A percentile compares a stretch with the other conserved stretches of the same genome.
Evolutionary conservation across 805 yeast genomes (phyloP).

Genomic region (Saturnispora saitoi): DNA sequence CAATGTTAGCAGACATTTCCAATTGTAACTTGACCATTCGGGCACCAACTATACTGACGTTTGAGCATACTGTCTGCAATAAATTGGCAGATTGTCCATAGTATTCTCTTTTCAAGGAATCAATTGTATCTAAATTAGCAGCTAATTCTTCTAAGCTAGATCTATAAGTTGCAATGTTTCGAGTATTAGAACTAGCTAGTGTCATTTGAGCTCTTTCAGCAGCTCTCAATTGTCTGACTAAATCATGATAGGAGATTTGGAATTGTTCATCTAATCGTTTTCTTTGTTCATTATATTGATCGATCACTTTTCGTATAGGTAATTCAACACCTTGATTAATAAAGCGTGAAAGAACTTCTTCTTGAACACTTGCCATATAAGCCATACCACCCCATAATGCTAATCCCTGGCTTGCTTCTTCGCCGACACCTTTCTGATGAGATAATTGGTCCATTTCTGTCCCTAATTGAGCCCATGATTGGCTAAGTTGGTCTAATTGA

Average conservation of each 20-base stretch:
- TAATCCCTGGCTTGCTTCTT: conserved; percentile 48
- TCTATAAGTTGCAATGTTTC: conserved; percentile 63
- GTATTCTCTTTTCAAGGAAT: conserved; percentile 64
- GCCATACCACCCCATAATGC: conserved; percentile 71
- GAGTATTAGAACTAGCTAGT: conserved; percentile 48
- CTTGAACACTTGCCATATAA: conserved; percentile 67
- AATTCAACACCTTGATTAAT: conserved; percentile 46
- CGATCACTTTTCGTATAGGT: conserved; percentile 41
- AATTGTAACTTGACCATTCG: conserved; percentile 70
- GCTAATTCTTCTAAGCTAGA: conserved; percentile 60
- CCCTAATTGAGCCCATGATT: conserved; percentile 66
- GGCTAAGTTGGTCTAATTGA: conserved; percentile 40
- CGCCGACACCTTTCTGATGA: conserved; percentile 51
- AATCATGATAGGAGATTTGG: conserved; percentile 42
- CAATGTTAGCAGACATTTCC: conserved; percentile 72
- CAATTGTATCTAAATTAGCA: conserved; percentile 69
- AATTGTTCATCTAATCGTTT: conserved; percentile 44
- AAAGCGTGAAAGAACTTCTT: conserved; percentile 55
- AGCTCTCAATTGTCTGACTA: conserved; percentile 43
- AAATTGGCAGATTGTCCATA: conserved; percentile 54
- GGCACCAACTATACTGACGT: conserved; percentile 47
- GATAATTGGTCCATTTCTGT: conserved; percentile 58
- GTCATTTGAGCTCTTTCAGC: conserved; percentile 56
- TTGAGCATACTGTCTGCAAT: conserved; percentile 53
- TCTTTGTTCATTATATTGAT: conserved; percentile 36